Conservation (phyloP, 106 monocot genomes). For the Dactylorhiza incarnata region DNA sequence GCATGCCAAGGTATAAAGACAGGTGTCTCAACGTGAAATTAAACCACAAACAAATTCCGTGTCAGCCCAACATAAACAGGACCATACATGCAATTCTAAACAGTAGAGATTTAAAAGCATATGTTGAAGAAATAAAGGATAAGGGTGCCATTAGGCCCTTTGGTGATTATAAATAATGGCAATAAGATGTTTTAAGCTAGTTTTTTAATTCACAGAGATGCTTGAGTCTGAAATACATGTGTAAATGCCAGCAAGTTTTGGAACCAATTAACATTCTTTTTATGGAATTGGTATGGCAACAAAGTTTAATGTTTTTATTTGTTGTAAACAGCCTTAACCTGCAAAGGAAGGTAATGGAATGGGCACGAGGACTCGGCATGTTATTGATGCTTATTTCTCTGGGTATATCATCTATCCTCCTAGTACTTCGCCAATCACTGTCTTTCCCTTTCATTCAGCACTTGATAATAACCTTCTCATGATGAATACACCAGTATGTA, state of each 20-base stretch:
- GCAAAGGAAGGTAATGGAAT: background rate
- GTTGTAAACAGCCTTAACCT: background rate
- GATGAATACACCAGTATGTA: background rate
- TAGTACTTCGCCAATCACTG: background rate
- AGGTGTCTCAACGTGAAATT: too few species aligned
- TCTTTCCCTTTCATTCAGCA: background rate
- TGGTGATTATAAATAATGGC: too few species aligned
- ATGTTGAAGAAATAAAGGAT: too few species aligned
- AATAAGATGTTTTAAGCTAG: too few species aligned
- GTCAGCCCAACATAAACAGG: too few species aligned
- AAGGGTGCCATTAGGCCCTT: too few species aligned
- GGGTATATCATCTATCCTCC: constrained; percentile 4
- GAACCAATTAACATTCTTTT: background rate
- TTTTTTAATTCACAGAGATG: background rate
- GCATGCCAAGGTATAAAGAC: too few species aligned
- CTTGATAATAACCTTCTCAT: constrained; percentile 2
- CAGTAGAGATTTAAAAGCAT: too few species aligned
- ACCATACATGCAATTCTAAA: too few species aligned
- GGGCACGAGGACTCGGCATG: background rate
- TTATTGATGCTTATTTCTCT: constrained; percentile 5
- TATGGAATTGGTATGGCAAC: background rate
- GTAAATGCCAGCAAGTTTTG: background rate
- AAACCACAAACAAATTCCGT: too few species aligned
- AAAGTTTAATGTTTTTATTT: background rate
- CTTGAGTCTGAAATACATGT: background rate